Evolutionary conservation across 257 asterid species (phyloP), one percentile per base, ranked within the genome.

Genomic region (Asclepias syriaca): DNA sequence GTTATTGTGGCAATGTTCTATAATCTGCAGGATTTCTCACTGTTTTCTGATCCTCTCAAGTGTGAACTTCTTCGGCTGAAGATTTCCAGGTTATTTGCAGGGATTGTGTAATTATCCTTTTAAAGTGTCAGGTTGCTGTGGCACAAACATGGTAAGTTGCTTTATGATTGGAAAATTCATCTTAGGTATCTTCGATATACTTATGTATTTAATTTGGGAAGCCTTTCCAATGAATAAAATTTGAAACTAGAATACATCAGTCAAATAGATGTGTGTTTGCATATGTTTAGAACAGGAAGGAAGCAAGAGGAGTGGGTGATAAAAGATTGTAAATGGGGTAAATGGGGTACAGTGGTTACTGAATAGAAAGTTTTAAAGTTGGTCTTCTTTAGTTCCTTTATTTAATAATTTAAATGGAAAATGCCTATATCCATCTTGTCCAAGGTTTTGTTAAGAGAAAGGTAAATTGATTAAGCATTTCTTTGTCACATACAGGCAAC

Each of bases 401-500:
- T 40, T 60, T 11, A 37, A 56, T 21, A 56, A 9, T 9, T 34
- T 58, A 58, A 58, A 58, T 58, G 39, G 18, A 58, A 5, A 24
- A 58, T 10, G 18, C 65, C 2, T 24, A 15, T 22, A 58, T 59
- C 10, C 34, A 18, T 53, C 18, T 53, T 21, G 7, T 59, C 15
- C 66, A 61, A 61, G 13, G 15, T 61, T 32, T 61, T 32, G 12
- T 32, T 61, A 15, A 5, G 46, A 32, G 29, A 40, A 61, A 16
- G 12, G 3, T 15, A 15, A 1, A 7, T 34, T 61, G 46, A 61
- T 61, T 14, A 61, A 61, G 8, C 46, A 13, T 32, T 15, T 13
- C 2, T 2, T 27, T 55, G 14, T 21, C 16, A 14, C 66, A 29
- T 71, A 7, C 67, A 93, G 99, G 97, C 99, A 66, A 92, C 97